Evolutionary conservation across 1,284 basidiomycete genomes (phyloP).

Genomic region (Termitomyces sp.): DNA sequence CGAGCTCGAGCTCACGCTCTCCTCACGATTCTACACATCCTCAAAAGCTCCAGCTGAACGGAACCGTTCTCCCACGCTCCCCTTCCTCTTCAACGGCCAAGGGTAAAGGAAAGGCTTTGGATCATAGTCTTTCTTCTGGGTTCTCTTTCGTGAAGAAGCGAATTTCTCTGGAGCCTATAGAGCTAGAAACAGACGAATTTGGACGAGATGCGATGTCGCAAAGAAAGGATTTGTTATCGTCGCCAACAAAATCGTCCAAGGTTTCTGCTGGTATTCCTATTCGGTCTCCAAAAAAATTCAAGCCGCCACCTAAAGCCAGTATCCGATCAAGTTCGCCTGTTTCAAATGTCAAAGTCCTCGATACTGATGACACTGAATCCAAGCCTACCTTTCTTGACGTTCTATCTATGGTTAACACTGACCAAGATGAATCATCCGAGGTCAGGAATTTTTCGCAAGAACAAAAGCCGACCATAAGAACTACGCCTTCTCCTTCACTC

Average conservation of each 20-base stretch:
- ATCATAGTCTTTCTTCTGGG: not conserved
- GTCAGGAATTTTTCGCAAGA: conserved; percentile 20
- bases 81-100: conserved; percentile 1
- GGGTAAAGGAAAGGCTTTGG: conserved; percentile 8
- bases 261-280: conserved; percentile 36
- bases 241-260: conserved; percentile 21
- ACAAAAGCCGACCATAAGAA: conserved; percentile 35
- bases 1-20: not conserved
- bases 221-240: conserved; percentile 10
- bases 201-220: not conserved
- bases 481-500: conserved; percentile 21
- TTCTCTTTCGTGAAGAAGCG: conserved; percentile 12
- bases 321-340: not conserved
- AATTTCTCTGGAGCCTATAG: conserved; percentile 15
- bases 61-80: not conserved
- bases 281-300: conserved; percentile 28
- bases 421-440: not conserved
- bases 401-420: not conserved
- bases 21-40: not conserved
- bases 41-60: not conserved
- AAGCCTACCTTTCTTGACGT: not conserved
- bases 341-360: not conserved
- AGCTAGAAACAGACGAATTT: conserved; percentile 11
- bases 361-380: not conserved
- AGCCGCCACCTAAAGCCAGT: not conserved